Evolutionary conservation across 331 rosid genomes (phyloP), one percentile per base, ranked within the genome.

Genomic region (Erythrophleum ivorense): DNA sequence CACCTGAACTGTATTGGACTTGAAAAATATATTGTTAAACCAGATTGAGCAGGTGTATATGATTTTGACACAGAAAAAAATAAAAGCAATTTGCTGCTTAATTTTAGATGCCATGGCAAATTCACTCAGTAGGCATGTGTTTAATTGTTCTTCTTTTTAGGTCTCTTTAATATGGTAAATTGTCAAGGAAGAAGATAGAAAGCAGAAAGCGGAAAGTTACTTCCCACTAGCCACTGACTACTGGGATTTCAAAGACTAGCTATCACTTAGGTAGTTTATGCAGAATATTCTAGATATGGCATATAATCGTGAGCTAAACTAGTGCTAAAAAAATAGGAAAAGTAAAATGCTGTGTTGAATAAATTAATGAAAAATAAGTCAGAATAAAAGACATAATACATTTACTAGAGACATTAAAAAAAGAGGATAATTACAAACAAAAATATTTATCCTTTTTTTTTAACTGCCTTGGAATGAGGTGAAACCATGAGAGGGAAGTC

Each of bases 1-100:
- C 76, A 43, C 73, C 77, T 72, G 71, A 77, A 50, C 29, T 41
- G 45, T 38, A 38, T 19, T 43, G 29, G 53, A 74, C 59, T 34
- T n/a, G 9, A 18, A 48, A 59, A 7, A 71, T 43, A 48, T 75
- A 19, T 57, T 80, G 41, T 68, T 66, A 34, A 21, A 62, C 54
- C 74, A 82, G n/a, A 57, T 48, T 60, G 13, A 31, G 76, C 76
- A 53, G 21, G 59, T 53, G 2, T 45, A 8, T 45, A 48, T 48
- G 52, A 9, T 48, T 48, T 11, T 6, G n/a, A 38, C 29, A 38
- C 1, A 14, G 11, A 14, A 63, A 33, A 63, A 48, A 18, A 67
- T 18, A 40, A 40, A 33, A 14, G 69, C 45, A 63, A 33, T 63
- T 63, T 13, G 69, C 69, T 33, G 69, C 11, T 41, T 63, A 33